Percentiles rank a stretch among this genome's conserved stretches.
Evolutionary conservation across 2,329 filamentous ascomycete genomes (phyloP).

Genomic region (Albophoma yamanashiensis): DNA sequence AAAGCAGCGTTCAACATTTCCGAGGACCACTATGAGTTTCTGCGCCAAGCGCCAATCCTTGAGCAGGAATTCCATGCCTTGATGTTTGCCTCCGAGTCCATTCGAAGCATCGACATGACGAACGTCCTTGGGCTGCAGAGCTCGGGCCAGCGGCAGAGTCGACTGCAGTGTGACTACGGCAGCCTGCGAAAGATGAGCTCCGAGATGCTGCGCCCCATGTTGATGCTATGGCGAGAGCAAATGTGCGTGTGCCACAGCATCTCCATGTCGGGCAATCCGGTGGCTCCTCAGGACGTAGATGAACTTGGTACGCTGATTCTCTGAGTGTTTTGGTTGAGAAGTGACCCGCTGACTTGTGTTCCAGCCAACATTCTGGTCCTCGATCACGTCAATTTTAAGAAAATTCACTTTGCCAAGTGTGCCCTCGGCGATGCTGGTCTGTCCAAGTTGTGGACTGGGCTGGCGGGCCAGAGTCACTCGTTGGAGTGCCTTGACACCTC

Average conservation of each 20-base stretch:
- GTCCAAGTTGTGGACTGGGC: slow-evolving; percentile 33
- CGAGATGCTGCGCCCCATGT: slow-evolving; percentile 36
- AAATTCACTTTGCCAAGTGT: slow-evolving; percentile 40
- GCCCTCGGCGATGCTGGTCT: slow-evolving; percentile 38
- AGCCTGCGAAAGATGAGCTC: slow-evolving; percentile 15
- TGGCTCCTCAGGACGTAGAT: slow-evolving; percentile 35
- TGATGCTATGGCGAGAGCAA: slow-evolving; percentile 36
- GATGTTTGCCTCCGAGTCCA: slow-evolving; percentile 43
- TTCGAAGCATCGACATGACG: slow-evolving; percentile 42
- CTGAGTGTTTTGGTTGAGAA: not conserved
- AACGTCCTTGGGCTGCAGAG: slow-evolving; percentile 25
- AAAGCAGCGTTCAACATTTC: slow-evolving; percentile 32
- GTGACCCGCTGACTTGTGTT: slow-evolving; percentile 2
- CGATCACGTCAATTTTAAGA: slow-evolving; percentile 29
- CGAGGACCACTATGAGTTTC: slow-evolving; percentile 34
- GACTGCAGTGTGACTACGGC: slow-evolving; percentile 10
- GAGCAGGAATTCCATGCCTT: slow-evolving; percentile 47
- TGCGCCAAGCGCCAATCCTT: slow-evolving; percentile 38
- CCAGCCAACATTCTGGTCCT: slow-evolving; percentile 20
- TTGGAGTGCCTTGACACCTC: slow-evolving; percentile 41
- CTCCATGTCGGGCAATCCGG: slow-evolving; percentile 36
- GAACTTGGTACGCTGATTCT: slow-evolving; percentile 30
- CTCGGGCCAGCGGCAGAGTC: slow-evolving; percentile 10
- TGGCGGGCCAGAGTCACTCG: slow-evolving; percentile 32
- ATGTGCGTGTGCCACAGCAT: slow-evolving; percentile 40